Evolutionary conservation across 768 basidiomycete genomes (phyloP), one percentile per base, ranked within the genome.

Genomic region (Leccinellum rugosiceps): DNA sequence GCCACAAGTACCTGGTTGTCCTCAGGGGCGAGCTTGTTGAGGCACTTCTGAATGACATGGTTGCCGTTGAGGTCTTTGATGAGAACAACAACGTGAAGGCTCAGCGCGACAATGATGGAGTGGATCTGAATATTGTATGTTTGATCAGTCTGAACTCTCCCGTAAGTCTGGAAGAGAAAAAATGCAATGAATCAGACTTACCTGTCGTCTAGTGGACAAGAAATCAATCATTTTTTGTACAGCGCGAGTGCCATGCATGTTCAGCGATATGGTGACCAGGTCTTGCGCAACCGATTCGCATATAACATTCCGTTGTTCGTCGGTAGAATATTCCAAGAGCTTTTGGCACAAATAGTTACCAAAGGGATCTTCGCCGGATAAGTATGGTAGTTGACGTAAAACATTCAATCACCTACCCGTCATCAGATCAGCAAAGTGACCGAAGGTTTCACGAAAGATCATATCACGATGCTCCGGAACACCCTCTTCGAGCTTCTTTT

Each of bases 151-250:
- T 91, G 80, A 67, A 74, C 58, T 72, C 73, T 56, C 65, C 72
- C 65, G 83, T 86, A 74, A 86, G 81, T 79, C 76, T 73, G 71
- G 76, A 74, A 77, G 73, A 76, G 72, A 71, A 72, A 63, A 70
- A 64, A 63, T 50, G 55, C 64, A 61, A 57, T 52, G 64, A 61
- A 68, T 55, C 49, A 58, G 61, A 84, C 87, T 83, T 78, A 79
- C 92, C 90, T 94, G 93, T 69, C 97, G 80, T 66, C 92, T 87
- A 53, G 92, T 94, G 21, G 95, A 96, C 69, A 99, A 77, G 80
- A 97, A 98, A 74, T 99, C 97, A 61, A 99, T 97, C 96, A 98
- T 98, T 79, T 98, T 98, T 78, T 99, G 97, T 57, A 98, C 97
- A 26, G 97, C 97, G 59, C 97, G 87, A 31, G 97, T 99, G 31